Evolutionary conservation across 345 rosid genomes (phyloP).

Genomic region (Brassica nigra): DNA sequence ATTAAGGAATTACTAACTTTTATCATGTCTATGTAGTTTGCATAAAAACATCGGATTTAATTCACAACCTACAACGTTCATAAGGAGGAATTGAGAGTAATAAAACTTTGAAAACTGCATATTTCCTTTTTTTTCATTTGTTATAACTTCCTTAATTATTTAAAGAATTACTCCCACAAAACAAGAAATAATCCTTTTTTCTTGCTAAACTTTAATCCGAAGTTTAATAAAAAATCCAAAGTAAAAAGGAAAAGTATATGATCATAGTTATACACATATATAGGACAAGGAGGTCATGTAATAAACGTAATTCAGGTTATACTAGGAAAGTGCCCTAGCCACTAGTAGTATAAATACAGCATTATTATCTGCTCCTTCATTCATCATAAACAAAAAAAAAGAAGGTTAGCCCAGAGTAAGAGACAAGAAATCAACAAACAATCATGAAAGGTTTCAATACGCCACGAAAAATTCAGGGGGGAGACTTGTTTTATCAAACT

Average conservation of each 20-base stretch:
- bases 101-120: neutral
- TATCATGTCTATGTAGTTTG: no score
- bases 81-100: neutral
- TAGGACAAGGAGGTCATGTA: neutral
- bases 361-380: neutral
- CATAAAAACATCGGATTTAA: neutral
- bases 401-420: neutral
- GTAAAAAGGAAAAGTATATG: neutral
- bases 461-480: neutral
- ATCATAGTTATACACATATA: constrained; percentile 16
- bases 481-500: neutral
- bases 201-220: neutral
- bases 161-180: neutral
- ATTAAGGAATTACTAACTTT: no score
- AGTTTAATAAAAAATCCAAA: neutral
- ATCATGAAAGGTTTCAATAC: neutral
- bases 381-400: neutral
- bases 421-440: neutral
- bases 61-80: neutral
- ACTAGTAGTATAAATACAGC: neutral
- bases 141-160: neutral
- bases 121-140: neutral
- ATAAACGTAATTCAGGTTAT: neutral
- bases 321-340: neutral
- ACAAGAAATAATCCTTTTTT: neutral